Evolutionary conservation across 225 moss, liverwort and hornwort species (phyloP).

Genomic region (Marchantia polymorpha): DNA sequence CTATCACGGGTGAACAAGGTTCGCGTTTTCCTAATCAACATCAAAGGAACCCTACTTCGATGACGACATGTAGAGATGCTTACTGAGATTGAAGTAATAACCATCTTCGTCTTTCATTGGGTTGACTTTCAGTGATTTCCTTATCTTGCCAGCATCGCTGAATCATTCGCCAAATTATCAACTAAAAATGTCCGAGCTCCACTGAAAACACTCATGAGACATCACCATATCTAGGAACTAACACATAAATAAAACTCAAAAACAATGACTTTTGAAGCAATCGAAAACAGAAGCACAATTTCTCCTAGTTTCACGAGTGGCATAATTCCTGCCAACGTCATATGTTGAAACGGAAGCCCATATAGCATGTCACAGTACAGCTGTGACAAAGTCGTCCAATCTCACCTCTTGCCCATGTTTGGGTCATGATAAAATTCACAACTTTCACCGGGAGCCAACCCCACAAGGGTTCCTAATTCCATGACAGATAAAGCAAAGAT

Average conservation of each 20-base stretch:
- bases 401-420: constrained; percentile 43
- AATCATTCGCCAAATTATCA: constrained; percentile 14
- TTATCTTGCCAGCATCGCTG: constrained; percentile 50
- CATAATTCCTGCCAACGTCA: not conserved
- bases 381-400: not conserved
- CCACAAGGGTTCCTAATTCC: constrained; percentile 48
- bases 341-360: not conserved
- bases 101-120: constrained; percentile 42
- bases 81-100: constrained; percentile 40
- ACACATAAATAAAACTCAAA: not conserved
- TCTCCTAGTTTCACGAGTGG: not conserved
- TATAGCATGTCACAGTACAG: not conserved
- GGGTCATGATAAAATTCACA: constrained; percentile 55
- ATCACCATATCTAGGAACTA: not conserved
- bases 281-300: not conserved
- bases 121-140: constrained; percentile 42
- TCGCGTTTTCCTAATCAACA: no score
- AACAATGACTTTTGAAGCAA: not conserved
- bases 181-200: not conserved
- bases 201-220: not conserved
- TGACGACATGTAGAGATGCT: not conserved
- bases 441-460: constrained; percentile 34
- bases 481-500: constrained; percentile 44
- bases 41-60: no score
- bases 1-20: no score